These are phyloP conservation scores for Mycosarcoma mackinlayi DNA, from an alignment of 1,284 basidiomycete genomes.

Conservation along the genomic window DNA sequence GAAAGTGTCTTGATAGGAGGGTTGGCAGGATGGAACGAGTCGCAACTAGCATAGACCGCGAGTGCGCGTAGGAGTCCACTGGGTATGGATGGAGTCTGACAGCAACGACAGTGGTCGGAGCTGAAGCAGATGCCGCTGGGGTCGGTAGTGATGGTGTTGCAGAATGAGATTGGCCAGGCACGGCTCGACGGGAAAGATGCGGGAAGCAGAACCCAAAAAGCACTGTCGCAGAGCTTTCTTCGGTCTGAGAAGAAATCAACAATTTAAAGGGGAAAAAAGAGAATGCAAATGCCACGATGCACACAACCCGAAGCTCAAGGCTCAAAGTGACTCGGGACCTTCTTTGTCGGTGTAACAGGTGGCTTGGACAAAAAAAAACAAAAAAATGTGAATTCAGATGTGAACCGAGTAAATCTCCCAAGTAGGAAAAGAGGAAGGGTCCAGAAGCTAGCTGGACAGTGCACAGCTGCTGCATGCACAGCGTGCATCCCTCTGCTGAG, in stretches of 20 bases:
- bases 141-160: neutral
- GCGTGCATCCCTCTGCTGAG: conserved; percentile 2
- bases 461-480: conserved; percentile 6
- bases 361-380: neutral
- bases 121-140: no score
- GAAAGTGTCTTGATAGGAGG: conserved; percentile 17
- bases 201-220: no score
- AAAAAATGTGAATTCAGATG: no score
- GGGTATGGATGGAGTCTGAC: no score
- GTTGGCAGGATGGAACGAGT: conserved; percentile 31
- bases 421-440: neutral
- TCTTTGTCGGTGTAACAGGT: neutral
- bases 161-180: no score
- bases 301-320: neutral
- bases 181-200: no score
- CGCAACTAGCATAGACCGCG: conserved; percentile 34
- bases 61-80: neutral
- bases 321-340: conserved; percentile 1
- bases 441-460: conserved; percentile 3
- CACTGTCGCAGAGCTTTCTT: neutral
- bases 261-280: no score
- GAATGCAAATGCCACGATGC: no score
- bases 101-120: conserved; percentile 10
- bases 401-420: no score
- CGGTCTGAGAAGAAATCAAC: neutral